Evolutionary conservation across 1,139 yeast genomes (phyloP), one percentile per base, ranked within the genome.

Genomic region (Hansenula anomala): DNA sequence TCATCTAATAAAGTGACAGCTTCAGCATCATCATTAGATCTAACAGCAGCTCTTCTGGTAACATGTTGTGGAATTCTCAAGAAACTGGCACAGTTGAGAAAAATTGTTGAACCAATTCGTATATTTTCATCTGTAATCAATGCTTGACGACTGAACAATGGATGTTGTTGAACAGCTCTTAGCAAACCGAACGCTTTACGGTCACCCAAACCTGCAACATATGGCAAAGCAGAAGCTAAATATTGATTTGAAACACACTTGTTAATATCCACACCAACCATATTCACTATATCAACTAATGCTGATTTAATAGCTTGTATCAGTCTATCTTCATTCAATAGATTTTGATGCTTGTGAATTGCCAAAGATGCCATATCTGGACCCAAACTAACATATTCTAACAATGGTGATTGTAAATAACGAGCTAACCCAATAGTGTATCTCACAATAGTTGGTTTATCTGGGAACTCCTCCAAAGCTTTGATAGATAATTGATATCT

Each of bases 261-360:
- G 56, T 92, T 92, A 53, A 94, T 82, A 51, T 90, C 96, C 29
- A 90, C 85, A 52, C 99, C 98, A 34, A 87, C 95, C 67, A 87
- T 67, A 59, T 92, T 90, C 28, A 88, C 88, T 42, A 83, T 79
- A 63, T 92, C 98, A 31, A 94, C 97, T 60, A 87, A 82, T 1
- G 82, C 87, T 3, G 94, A 72, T 47, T 86, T 95, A 39, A 87
- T 61, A 0, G 95, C 85, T 43, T 78, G 80, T 43, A 65, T 63
- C 30, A 90, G 69, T 38, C 68, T 64, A 39, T 86, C 95, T 30
- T 67, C 71, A 6, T 92, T 71, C 36, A 92, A 66, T 41, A 88
- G 65, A 31, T 74, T 69, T 63, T 92, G 99, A 54, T 83, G 75
- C 40, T 81, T 81, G 59, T 84, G 87, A 51, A 90, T 78, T 11